Percentiles rank a stretch among this genome's conserved stretches.
Conservation (phyloP, 441 rosid species). For the Metrosideros polymorpha region DNA sequence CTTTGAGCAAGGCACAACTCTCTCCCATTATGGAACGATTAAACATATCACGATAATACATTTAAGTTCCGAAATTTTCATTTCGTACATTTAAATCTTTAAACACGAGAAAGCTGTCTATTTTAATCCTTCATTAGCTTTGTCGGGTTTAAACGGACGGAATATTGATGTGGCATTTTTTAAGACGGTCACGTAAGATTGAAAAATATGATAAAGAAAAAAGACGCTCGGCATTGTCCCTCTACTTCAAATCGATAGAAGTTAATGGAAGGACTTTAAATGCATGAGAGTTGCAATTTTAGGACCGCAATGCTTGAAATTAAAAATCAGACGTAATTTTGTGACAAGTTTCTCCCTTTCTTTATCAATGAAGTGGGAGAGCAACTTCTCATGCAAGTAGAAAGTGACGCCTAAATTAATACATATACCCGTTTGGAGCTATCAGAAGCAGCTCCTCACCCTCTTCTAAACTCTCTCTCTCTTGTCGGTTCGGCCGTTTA, state of each 20-base stretch:
- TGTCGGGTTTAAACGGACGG: background rate
- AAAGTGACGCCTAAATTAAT: background rate
- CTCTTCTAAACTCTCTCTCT: background rate
- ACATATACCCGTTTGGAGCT: background rate
- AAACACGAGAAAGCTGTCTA: accelerated
- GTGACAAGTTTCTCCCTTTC: background rate
- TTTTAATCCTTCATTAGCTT: background rate
- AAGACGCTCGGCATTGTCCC: background rate
- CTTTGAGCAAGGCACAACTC: background rate
- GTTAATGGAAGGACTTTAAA: background rate
- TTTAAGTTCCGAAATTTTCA: background rate
- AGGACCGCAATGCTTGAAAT: background rate
- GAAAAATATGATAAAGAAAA: background rate
- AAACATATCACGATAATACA: background rate
- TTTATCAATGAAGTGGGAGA: background rate
- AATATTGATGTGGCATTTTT: background rate
- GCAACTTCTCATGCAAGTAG: background rate
- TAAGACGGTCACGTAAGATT: background rate
- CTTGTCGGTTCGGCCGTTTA: background rate
- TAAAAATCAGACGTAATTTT: background rate
- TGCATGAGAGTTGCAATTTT: background rate
- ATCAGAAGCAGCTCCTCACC: background rate
- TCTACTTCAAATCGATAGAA: background rate
- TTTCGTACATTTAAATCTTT: background rate
- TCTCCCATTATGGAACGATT: background rate